These are phyloP conservation scores for Trichoderma gracile DNA, from an alignment of 2,329 filamentous ascomycete genomes.

Conservation along the genomic window DNA sequence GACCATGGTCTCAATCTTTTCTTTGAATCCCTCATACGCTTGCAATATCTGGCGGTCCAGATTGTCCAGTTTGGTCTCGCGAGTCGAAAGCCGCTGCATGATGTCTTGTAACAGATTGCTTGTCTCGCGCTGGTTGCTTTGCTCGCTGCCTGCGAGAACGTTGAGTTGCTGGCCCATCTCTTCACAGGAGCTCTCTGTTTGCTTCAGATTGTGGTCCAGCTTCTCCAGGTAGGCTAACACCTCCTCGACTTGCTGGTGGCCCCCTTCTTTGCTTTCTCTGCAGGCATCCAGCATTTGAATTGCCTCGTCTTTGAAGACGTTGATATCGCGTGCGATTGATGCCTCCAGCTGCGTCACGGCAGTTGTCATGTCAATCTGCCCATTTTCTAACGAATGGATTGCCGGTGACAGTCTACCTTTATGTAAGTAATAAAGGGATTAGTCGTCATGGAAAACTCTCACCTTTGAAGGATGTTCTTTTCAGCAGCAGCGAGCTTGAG, in stretches of 20 bases:
- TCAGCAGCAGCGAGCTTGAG: constrained; percentile 1
- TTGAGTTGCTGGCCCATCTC: constrained; percentile 28
- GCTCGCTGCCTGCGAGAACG: constrained; percentile 21
- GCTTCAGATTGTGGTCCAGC: constrained; percentile 5
- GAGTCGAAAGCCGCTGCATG: constrained; percentile 28
- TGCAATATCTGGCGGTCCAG: constrained; percentile 31
- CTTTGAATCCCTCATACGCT: constrained; percentile 28
- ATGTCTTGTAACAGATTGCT: constrained; percentile 27
- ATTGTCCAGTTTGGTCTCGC: constrained; percentile 30
- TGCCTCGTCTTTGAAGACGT: constrained; percentile 8
- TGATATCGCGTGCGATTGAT: constrained; percentile 3
- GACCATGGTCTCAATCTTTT: constrained; percentile 29
- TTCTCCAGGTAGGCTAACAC: neutral
- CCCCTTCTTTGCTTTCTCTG: neutral
- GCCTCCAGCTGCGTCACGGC: constrained; percentile 7
- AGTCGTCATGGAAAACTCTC: neutral
- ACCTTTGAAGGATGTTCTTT: constrained; percentile 18
- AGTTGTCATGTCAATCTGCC: neutral
- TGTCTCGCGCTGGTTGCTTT: constrained; percentile 14
- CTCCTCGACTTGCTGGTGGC: neutral
- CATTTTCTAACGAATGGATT: neutral
- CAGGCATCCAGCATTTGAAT: neutral
- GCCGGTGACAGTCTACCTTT: constrained; percentile 4
- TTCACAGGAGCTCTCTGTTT: constrained; percentile 26
- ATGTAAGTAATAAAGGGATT: neutral